These are phyloP conservation scores for Fusarium sp. DNA, from an alignment of 2,329 filamentous ascomycete genomes.

Conservation along the genomic window DNA sequence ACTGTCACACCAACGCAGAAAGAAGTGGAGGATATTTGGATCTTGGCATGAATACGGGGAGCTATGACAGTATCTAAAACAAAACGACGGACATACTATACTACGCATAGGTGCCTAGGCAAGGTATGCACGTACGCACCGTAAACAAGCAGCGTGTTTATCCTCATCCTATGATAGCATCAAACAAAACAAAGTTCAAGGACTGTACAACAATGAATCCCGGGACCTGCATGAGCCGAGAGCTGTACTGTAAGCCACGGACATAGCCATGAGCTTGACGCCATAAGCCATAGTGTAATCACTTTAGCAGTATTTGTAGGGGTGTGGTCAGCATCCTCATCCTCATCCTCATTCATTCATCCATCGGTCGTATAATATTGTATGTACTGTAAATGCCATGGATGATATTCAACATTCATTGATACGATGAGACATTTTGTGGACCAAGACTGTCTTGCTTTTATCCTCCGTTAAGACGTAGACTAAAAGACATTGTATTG, in stretches of 20 bases:
- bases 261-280: not conserved
- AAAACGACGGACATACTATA: not conserved
- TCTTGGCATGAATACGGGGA: conserved; percentile 4
- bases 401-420: not conserved
- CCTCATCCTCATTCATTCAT: not conserved
- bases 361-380: not conserved
- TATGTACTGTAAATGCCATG: conserved; percentile 6
- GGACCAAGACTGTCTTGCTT: conserved; percentile 19
- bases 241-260: not conserved
- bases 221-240: conserved; percentile 33
- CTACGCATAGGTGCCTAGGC: not conserved
- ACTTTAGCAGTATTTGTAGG: not conserved
- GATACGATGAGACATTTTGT: conserved; percentile 18
- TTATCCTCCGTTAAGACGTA: conserved; percentile 17
- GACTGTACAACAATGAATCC: not conserved
- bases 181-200: conserved; percentile 2
- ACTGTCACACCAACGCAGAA: conserved; percentile 23
- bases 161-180: conserved; percentile 6
- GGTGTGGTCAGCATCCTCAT: conserved; percentile 21
- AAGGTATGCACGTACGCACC: not conserved
- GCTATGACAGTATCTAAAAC: conserved; percentile 7
- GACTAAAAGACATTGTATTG: not conserved
- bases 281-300: not conserved
- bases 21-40: conserved; percentile 3
- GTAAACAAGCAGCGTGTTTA: conserved; percentile 1